Evolutionary conservation across 176 grass and related monocot genomes (phyloP), one percentile per base, ranked within the genome.

Genomic region (Elymus sibiricus): DNA sequence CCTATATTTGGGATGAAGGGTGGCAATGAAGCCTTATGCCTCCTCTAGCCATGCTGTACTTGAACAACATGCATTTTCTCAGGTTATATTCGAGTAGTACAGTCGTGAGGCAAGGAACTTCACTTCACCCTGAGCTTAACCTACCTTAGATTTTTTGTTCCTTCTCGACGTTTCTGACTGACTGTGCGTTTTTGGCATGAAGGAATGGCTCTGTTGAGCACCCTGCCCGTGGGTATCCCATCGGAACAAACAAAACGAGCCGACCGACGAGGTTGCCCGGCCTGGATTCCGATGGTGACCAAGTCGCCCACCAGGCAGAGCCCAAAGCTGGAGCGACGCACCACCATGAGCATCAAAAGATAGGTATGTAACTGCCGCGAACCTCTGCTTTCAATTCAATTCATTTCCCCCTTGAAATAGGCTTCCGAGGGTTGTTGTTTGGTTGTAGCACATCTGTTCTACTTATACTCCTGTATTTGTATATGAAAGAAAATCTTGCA

Each of bases 171-270:
- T 62, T 24, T 80, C 31, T 69, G 69, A 90, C 76, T 32, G 62
- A 90, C 76, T 82, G 68, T 62, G 35, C 4, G 47, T 89, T 89
- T 44, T 82, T 90, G 69, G 42, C 87, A 59, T 80, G 43, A 43
- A 97, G 92, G 80, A 92, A 87, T 97, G 79, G 86, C 35, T 92
- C 94, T 71, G 22, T 64, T 8, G 92, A 96, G 42, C 78, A 81
- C 32, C 89, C 82, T 66, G 70, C 79, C 29, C 77, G 83, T 65
- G 82, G 92, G 49, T 87, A 77, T 82, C 47, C 88, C 69, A 76
- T 80, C 19, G 89, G 85, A 10, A 43, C 76, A 11, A 85, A 70
- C 84, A 91, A 89, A 83, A 31, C 44, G 31, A 75, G 86, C 42
- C 83, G 88, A 60, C 29, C 84, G 11, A 76, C 70, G 78, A 87